Base-by-base conservation (phyloP, 371 early-diverging fungal species). In the Mortierella sp. region DNA sequence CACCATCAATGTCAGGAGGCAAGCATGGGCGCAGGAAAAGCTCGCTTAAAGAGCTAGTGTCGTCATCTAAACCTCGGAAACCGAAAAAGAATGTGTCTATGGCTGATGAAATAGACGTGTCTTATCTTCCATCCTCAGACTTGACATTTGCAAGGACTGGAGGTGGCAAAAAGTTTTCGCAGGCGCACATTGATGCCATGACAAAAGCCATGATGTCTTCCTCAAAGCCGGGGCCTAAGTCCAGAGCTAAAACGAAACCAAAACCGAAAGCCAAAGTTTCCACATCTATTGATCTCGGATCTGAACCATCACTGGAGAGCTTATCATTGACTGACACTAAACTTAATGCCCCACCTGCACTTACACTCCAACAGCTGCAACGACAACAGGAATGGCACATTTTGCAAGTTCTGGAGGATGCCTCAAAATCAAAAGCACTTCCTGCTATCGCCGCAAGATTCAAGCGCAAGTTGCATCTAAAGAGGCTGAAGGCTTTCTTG, bases 401-500 rank as follows among this genome's bases (percentile, higher is more conserved):
- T 19, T 63, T 90, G 16, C 89, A 90, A 68, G 84, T 85, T 7
- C 67, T 92, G 21, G 88, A 89, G n/a, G 84, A 90, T 62, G 74
- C 88, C 0, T 75, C 81, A 0, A 81, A 79, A 38, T 61, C 84
- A 1, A 83, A 84, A 28, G 77, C 85, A 2, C 75, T 94, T 36
- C 80, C 91, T 0, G 65, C 82, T 4, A 72, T 84, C 7, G 92
- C 90, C 0, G 83, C 84, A 3, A 86, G 95, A 4, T 87, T 92
- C 71, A 88, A 87, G 64, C 87, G 95, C 6, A 92, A 93, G 58
- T 79, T 95, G 33, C 88, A 88, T 13, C 81, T 94, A 16, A 81
- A 81, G 67, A 60, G 81, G 22, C 69, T 91, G 40, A 93, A 93
- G 69, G 86, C 92, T 1, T 87, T 86, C 63, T 72, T 92, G 28